phyloP scores from a whole-genome alignment of 495 filamentous ascomycete species.

The Penicillium robsamsonii region DNA sequence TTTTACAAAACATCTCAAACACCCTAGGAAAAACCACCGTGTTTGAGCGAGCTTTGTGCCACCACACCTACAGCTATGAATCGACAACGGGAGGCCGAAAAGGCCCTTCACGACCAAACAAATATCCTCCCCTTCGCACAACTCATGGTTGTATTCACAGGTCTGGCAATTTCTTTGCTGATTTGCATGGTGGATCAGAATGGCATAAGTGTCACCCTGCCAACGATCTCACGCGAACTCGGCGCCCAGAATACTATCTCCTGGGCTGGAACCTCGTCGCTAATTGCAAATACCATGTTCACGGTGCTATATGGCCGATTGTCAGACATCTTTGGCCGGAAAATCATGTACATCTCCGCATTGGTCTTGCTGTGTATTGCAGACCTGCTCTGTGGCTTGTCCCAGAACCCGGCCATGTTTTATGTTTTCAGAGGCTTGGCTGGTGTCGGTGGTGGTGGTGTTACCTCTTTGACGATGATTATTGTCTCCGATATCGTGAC shows the following conservation, averaged over 20 bases:
- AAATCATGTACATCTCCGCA: slow-evolving; percentile 49
- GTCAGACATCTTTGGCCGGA: slow-evolving; percentile 59
- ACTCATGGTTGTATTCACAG: slow-evolving; percentile 56
- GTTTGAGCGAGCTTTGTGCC: neutral
- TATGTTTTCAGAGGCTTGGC: slow-evolving; percentile 56
- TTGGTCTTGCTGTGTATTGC: slow-evolving; percentile 51
- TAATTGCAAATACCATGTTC: slow-evolving; percentile 72
- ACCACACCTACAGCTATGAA: slow-evolving; percentile 27
- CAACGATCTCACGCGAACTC: slow-evolving; percentile 58
- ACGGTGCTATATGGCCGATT: slow-evolving; percentile 60
- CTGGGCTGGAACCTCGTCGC: slow-evolving; percentile 74
- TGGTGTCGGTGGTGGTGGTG: slow-evolving; percentile 53
- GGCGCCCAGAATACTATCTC: slow-evolving; percentile 59
- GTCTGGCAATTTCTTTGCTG: slow-evolving; percentile 52
- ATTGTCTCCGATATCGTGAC: slow-evolving; percentile 52
- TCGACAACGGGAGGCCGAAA: slow-evolving; percentile 42
- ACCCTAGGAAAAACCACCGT: neutral
- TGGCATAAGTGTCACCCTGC: slow-evolving; percentile 57
- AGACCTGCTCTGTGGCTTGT: slow-evolving; percentile 52
- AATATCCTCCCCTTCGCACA: slow-evolving; percentile 57
- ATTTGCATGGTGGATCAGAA: slow-evolving; percentile 65
- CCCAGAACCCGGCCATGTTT: slow-evolving; percentile 49
- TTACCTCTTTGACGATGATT: slow-evolving; percentile 52
- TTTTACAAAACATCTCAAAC: neutral
- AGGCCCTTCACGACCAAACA: slow-evolving; percentile 50